Base-by-base conservation (phyloP, 1,284 basidiomycete species). In the Malassezia psittaci region DNA sequence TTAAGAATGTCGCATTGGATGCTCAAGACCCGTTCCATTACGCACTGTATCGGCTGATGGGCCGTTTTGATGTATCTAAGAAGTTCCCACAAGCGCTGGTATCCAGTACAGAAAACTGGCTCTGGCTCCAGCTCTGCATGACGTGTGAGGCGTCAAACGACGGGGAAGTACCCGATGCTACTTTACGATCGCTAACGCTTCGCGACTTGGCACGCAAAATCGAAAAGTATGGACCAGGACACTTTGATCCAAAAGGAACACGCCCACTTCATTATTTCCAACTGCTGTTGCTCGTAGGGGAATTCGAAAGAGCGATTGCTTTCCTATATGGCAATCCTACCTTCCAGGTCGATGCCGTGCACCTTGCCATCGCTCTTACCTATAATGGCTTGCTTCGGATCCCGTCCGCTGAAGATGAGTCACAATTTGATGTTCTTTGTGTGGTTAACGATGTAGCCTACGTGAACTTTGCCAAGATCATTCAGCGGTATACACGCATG, bases 111-210 rank as follows among this genome's bases (percentile, higher is more conserved):
- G 93, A 96, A 73, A 93, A 96, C 76, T 99, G 94, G 93, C 80
- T 96, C 36, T 99, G 93, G 93, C 83, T 94, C 78, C 93, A 99
- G 78, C 81, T 98, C 16, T 81, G 83, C 15, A 85, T 96, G 33
- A 77, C 80, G 12, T 68, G 78, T 42, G 81, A 82, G 63, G 51
- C 62, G 13, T 64, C 52, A 13, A 62, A 58, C 35, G 61, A 62
- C 24, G 57, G 48, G 13, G 62, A 65, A 43, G 62, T 61, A 7
- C 68, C 64, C 24, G 66, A 64, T 39, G 63, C 67, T 43, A 57
- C 65, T 18, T 61, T 65, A 13, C 79, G 80, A 52, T 73, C 74
- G 49, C 81, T 86, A 53, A 88, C 88, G 15, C 79, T 96, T 29
- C 81, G 84, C 33, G 85, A 86, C 35, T 79, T 98, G 2, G 83